phyloP scores from a whole-genome alignment of 108 stramenopile species.

The Tribonema minus region DNA sequence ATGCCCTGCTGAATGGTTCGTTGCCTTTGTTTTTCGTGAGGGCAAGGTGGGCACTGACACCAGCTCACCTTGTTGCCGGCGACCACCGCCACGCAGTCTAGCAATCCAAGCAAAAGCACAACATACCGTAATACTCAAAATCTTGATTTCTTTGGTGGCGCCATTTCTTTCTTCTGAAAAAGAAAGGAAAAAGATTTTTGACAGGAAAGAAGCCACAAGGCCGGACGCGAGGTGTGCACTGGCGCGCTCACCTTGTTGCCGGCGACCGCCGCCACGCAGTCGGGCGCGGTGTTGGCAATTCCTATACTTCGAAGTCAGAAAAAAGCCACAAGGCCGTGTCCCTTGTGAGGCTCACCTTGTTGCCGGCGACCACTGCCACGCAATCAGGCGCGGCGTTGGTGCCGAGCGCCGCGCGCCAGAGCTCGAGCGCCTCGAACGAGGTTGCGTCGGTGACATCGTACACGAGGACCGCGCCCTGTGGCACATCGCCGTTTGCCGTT shows the following conservation, averaged over 20 bases:
- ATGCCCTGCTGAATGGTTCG: no score
- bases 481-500: background rate
- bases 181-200: no score
- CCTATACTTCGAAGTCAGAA: background rate
- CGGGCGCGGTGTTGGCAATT: no score
- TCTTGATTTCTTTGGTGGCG: no score
- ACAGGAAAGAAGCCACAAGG: background rate
- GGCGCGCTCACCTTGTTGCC: no score
- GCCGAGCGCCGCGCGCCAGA: slow-evolving; percentile 6
- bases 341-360: background rate
- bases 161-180: no score
- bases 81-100: background rate
- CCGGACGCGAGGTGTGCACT: background rate
- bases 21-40: no score
- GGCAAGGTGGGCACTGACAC: no score
- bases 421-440: slow-evolving; percentile 45
- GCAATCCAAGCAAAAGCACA: no score
- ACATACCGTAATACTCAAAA: no score
- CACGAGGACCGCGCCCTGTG: slow-evolving; percentile 39
- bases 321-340: background rate
- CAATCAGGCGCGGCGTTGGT: background rate
- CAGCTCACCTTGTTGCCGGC: background rate
- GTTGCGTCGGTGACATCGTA: slow-evolving; percentile 46
- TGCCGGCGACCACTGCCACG: background rate
- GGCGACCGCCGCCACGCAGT: no score